A percentile compares a stretch with the other conserved stretches of the same genome.
These are phyloP conservation scores for Chlorella sp. DNA, from an alignment of 139 green algal species.

Conservation along the genomic window DNA sequence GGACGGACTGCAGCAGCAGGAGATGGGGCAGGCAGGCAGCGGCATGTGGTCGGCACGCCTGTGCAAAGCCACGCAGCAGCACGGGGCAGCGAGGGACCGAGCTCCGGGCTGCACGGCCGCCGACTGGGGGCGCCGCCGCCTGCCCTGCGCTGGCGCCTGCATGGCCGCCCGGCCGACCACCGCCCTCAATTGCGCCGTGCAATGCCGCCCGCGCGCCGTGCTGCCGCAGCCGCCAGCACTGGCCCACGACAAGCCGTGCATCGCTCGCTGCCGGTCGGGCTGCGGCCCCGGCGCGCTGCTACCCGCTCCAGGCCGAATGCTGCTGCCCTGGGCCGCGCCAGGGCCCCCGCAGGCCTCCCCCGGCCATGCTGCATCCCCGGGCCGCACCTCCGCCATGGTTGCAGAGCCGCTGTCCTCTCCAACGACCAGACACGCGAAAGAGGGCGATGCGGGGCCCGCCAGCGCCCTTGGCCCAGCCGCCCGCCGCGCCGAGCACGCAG, in stretches of 20 bases:
- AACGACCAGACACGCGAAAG: constrained; percentile 2
- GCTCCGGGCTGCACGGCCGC: not conserved
- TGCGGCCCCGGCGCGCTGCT: no score
- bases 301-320: no score
- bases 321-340: no score
- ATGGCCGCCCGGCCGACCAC: no score
- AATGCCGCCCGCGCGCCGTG: no score
- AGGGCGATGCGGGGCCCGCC: constrained; percentile 8
- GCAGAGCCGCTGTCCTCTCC: not conserved
- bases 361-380: not conserved
- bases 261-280: no score
- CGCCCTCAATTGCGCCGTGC: no score
- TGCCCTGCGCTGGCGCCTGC: not conserved
- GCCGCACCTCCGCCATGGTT: constrained; percentile 31
- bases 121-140: not conserved
- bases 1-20: constrained; percentile 84
- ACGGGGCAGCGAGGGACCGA: not conserved
- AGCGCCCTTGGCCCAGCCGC: not conserved
- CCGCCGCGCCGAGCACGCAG: no score
- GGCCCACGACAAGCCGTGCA: no score
- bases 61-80: no score
- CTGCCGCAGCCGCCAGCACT: no score
- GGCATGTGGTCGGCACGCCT: not conserved
- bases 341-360: no score
- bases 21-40: not conserved